phyloP scores from a whole-genome alignment of 768 basidiomycete genomes.

The Tephrocybe rancida region DNA sequence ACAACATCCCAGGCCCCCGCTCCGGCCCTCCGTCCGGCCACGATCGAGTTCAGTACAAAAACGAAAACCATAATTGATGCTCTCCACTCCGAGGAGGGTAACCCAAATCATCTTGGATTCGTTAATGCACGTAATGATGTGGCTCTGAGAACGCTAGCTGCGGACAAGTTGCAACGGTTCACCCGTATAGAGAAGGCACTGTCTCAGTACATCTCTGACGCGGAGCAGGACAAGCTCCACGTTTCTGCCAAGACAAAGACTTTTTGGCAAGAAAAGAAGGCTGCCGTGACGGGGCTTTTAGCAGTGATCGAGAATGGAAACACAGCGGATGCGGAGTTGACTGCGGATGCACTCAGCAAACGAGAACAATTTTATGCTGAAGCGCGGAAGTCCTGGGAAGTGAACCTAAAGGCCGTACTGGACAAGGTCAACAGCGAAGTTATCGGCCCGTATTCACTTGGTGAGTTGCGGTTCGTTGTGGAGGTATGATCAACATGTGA shows the following conservation, averaged over 20 bases:
- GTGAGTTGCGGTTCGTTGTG: constrained; percentile 39
- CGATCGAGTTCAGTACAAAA: constrained; percentile 64
- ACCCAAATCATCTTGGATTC: constrained; percentile 62
- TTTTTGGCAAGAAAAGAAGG: constrained; percentile 63
- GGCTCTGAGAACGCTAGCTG: constrained; percentile 52
- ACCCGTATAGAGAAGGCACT: constrained; percentile 52
- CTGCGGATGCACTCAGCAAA: constrained; percentile 36
- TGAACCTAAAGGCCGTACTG: constrained; percentile 46
- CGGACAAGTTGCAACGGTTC: constrained; percentile 42
- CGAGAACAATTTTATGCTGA: constrained; percentile 53
- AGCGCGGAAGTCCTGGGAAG: constrained; percentile 57
- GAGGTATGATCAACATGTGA: constrained; percentile 37
- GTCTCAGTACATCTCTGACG: constrained; percentile 50
- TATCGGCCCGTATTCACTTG: constrained; percentile 64
- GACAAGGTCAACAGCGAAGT: constrained; percentile 55
- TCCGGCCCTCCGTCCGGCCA: constrained; percentile 77
- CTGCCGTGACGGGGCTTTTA: constrained; percentile 42
- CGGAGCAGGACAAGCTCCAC: constrained; percentile 45
- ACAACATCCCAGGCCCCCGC: constrained; percentile 76
- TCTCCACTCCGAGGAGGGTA: constrained; percentile 61
- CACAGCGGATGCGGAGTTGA: constrained; percentile 39
- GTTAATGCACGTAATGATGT: constrained; percentile 60
- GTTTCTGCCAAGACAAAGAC: constrained; percentile 64
- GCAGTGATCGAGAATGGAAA: constrained; percentile 49
- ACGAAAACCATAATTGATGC: constrained; percentile 57